Evolutionary conservation across 345 rosid genomes (phyloP).

Genomic region (Firmiana major): DNA sequence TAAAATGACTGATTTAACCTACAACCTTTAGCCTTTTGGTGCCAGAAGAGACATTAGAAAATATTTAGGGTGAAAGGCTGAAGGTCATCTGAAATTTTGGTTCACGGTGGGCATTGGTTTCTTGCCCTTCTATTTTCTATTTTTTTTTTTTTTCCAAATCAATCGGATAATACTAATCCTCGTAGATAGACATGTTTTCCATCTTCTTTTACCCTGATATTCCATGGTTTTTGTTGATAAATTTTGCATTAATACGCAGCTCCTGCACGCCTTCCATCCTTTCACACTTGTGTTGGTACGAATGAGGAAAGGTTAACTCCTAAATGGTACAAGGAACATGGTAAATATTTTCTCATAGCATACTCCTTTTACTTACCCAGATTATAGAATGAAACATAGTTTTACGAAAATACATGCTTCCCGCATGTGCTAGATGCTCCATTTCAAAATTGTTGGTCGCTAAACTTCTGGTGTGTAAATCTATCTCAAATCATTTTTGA

Average conservation of each 20-base stretch:
- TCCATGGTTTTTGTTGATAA: conserved; percentile 3
- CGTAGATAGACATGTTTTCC: background rate
- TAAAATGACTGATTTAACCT: background rate
- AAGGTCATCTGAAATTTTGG: background rate
- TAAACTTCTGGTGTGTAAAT: background rate
- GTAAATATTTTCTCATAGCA: conserved; percentile 33
- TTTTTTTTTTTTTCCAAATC: background rate
- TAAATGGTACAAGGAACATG: conserved; percentile 90
- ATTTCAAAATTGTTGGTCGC: background rate
- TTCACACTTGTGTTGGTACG: conserved; percentile 96
- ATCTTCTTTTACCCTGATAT: background rate
- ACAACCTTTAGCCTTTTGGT: background rate
- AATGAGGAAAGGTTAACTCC: conserved; percentile 84
- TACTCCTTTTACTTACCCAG: background rate
- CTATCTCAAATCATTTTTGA: background rate
- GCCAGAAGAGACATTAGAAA: background rate
- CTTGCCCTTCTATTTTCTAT: background rate
- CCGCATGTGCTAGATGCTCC: background rate
- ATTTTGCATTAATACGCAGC: conserved; percentile 42
- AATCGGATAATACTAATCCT: background rate
- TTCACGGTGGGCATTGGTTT: background rate
- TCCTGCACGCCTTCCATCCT: conserved; percentile 91
- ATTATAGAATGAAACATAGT: too few species aligned
- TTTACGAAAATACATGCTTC: background rate
- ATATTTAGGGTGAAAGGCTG: background rate